phyloP scores from a whole-genome alignment of 768 basidiomycete species.

The Boletus vinaceobasis region DNA sequence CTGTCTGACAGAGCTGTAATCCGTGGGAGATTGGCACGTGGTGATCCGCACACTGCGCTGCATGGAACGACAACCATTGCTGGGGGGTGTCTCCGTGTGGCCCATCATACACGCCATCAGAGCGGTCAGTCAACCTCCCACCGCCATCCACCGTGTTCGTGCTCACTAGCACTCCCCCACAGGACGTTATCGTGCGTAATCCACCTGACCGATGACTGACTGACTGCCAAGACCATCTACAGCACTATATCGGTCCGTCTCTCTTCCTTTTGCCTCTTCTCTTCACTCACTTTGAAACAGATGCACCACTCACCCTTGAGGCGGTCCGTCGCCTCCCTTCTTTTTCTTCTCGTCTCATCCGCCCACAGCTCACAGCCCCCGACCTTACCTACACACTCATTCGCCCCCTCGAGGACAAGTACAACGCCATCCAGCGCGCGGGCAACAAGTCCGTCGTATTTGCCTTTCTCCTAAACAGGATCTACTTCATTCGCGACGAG shows the following conservation, averaged over 20 bases:
- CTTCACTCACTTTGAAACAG: conserved; percentile 35
- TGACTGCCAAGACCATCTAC: not conserved
- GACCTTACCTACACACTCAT: conserved; percentile 90
- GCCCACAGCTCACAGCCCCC: conserved; percentile 65
- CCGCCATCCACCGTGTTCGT: conserved; percentile 6
- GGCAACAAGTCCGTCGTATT: conserved; percentile 87
- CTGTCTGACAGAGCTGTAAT: conserved; percentile 35
- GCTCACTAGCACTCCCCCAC: not conserved
- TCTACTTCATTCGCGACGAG: conserved; percentile 80
- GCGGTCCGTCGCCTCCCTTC: conserved; percentile 47
- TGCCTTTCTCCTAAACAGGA: conserved; percentile 82
- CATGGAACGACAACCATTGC: conserved; percentile 40
- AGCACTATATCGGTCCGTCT: conserved; percentile 70
- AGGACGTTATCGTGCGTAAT: conserved; percentile 60
- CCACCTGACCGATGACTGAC: no score
- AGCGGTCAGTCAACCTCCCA: conserved; percentile 35
- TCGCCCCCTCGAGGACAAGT: conserved; percentile 85
- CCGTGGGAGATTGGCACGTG: conserved; percentile 17
- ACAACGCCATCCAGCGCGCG: conserved; percentile 61
- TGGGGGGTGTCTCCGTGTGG: conserved; percentile 61
- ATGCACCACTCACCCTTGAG: conserved; percentile 81
- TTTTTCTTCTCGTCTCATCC: conserved; percentile 6
- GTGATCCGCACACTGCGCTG: not conserved
- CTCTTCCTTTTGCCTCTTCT: not conserved
- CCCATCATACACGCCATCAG: conserved; percentile 80